Conservation (phyloP, 208 protist genomes). For the Acanthamoeba lenticulata region DNA sequence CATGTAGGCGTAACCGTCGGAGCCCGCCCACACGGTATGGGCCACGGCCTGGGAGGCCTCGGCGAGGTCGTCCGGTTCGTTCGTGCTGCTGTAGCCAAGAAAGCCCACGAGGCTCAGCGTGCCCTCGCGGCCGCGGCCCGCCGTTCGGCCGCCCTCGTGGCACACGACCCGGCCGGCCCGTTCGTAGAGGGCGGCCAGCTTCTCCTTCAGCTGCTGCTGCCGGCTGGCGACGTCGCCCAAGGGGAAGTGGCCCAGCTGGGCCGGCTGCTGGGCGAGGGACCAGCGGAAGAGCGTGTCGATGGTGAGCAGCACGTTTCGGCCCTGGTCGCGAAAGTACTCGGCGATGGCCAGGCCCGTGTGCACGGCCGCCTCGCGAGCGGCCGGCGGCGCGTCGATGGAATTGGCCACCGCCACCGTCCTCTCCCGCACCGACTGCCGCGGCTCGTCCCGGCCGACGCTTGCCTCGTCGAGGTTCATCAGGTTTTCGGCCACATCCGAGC, state of each 20-base stretch:
- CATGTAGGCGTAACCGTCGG: constrained; percentile 98
- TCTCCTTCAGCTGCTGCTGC: constrained; percentile 99
- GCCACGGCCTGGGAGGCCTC: constrained; percentile 99
- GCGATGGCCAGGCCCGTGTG: constrained; percentile 95
- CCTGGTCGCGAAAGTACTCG: constrained; percentile 99
- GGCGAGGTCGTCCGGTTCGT: constrained; percentile 99
- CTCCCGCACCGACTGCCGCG: constrained; percentile 99
- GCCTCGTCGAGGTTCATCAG: constrained; percentile 99
- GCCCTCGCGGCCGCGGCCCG: too few species aligned
- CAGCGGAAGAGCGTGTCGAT: constrained; percentile 99
- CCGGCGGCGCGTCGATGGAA: constrained; percentile 99
- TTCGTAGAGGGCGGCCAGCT: constrained; percentile 99
- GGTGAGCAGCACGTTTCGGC: constrained; percentile 99
- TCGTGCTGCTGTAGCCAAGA: constrained; percentile 93
- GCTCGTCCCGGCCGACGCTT: constrained; percentile 93
- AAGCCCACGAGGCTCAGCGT: constrained; percentile 98
- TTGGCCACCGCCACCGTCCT: constrained; percentile 99
- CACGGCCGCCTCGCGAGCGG: constrained; percentile 99
- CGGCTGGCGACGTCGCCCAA: constrained; percentile 95
- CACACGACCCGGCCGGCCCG: constrained; percentile 90
- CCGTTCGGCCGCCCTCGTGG: too few species aligned
- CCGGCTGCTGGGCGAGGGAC: constrained; percentile 99
- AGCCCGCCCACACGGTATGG: constrained; percentile 91
- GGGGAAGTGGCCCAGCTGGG: constrained; percentile 76
- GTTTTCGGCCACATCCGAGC: constrained; percentile 99